Percentiles rank a stretch among this genome's conserved stretches.
Conservation (phyloP, 768 basidiomycete species). For the Mycena galericulata region DNA sequence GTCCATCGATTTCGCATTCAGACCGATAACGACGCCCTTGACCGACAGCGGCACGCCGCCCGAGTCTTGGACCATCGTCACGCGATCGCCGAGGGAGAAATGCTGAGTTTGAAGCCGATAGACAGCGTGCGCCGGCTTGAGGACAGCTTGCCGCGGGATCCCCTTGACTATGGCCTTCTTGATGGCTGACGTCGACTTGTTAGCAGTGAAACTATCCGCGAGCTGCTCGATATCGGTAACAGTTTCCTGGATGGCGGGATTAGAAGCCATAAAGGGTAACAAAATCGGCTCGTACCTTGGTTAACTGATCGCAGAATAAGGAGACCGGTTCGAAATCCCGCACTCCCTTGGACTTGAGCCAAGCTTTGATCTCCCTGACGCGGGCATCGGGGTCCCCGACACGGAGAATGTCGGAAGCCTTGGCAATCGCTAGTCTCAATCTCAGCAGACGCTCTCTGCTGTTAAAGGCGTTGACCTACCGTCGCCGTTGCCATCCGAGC, state of each 20-base stretch:
- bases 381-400: conserved; percentile 72
- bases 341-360: conserved; percentile 90
- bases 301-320: conserved; percentile 90
- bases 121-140: conserved; percentile 92
- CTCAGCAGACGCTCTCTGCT: background rate
- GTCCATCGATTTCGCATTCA: conserved; percentile 90
- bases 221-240: conserved; percentile 83
- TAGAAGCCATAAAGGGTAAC: background rate
- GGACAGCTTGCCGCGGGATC: conserved; percentile 91
- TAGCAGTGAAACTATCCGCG: conserved; percentile 74
- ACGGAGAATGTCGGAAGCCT: conserved; percentile 68
- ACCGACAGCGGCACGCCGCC: conserved; percentile 91
- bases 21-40: conserved; percentile 94
- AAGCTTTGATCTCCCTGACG: conserved; percentile 82
- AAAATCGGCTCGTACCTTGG: conserved; percentile 66
- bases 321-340: conserved; percentile 94
- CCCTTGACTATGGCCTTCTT: conserved; percentile 95
- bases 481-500: conserved; percentile 79
- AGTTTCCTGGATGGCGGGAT: conserved; percentile 64
- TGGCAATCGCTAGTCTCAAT: conserved; percentile 74
- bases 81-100: conserved; percentile 92
- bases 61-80: conserved; percentile 96
- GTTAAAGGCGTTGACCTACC: conserved; percentile 58
- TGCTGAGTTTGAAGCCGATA: conserved; percentile 91
- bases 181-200: conserved; percentile 71